A percentile compares a stretch with the other conserved stretches of the same genome.
These are phyloP conservation scores for Colletotrichum sublineola DNA, from an alignment of 2,329 filamentous ascomycete genomes.

Conservation along the genomic window DNA sequence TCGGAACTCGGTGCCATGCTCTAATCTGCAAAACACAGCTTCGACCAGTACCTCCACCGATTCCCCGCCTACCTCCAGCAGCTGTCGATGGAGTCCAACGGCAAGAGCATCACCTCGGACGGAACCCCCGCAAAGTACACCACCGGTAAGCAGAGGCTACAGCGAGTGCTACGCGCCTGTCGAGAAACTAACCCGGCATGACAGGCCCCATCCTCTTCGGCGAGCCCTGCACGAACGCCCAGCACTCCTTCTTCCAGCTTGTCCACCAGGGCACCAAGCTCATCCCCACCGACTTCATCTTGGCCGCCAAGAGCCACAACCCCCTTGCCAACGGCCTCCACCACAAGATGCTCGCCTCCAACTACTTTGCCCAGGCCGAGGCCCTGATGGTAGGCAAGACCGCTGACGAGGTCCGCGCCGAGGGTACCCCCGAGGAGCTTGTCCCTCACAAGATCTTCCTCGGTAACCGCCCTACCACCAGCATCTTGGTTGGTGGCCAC, in stretches of 20 bases:
- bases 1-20: too few species aligned
- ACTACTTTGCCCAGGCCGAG: constrained; percentile 91
- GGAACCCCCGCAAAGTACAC: constrained; percentile 95
- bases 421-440: constrained; percentile 79
- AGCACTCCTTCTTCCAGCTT: constrained; percentile 99
- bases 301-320: constrained; percentile 97
- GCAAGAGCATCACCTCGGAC: constrained; percentile 94
- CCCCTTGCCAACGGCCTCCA: constrained; percentile 91
- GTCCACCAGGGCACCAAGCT: constrained; percentile 99
- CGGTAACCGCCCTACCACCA: constrained; percentile 96
- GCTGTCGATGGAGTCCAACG: constrained; percentile 99
- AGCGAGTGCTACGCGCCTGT: neutral
- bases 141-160: constrained; percentile 67
- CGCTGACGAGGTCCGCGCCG: constrained; percentile 81
- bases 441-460: constrained; percentile 99
- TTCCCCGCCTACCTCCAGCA: constrained; percentile 99
- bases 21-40: constrained; percentile 63
- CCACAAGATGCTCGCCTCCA: constrained; percentile 95
- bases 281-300: constrained; percentile 97
- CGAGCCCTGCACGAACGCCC: constrained; percentile 98
- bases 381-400: constrained; percentile 93
- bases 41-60: constrained; percentile 98
- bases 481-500: constrained; percentile 88
- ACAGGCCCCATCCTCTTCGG: constrained; percentile 89
- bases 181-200: constrained; percentile 15